Conservation (phyloP, 352 stramenopile genomes). For the Globisporangium camurandrum region DNA sequence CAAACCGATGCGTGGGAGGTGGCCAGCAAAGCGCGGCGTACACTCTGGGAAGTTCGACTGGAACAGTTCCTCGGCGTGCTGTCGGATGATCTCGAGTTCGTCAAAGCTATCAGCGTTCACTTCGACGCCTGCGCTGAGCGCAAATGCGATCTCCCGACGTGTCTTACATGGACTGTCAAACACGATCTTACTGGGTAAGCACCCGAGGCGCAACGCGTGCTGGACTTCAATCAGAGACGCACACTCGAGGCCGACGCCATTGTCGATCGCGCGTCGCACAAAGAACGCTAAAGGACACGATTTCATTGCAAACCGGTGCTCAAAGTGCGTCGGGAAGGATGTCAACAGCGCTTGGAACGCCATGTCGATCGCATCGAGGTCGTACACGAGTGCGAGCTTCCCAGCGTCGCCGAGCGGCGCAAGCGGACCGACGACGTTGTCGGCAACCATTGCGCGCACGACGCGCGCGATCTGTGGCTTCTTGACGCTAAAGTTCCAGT, state of each 20-base stretch:
- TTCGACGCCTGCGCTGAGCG: conserved; percentile 76
- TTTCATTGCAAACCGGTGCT: conserved; percentile 87
- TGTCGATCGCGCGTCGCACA: conserved; percentile 64
- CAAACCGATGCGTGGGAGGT: conserved; percentile 79
- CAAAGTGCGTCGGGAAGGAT: conserved; percentile 80
- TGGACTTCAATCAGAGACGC: conserved; percentile 81
- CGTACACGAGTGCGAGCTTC: conserved; percentile 76
- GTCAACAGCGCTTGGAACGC: conserved; percentile 70
- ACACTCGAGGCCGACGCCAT: conserved; percentile 71
- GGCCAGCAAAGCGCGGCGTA: conserved; percentile 43
- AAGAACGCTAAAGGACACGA: conserved; percentile 87
- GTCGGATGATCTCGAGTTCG: conserved; percentile 79
- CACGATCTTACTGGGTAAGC: conserved; percentile 70
- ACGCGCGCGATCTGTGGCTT: conserved; percentile 49
- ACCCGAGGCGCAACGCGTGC: conserved; percentile 67
- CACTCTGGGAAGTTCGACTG: conserved; percentile 69
- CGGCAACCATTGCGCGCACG: conserved; percentile 46
- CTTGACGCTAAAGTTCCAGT: conserved; percentile 75
- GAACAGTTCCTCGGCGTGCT: conserved; percentile 85
- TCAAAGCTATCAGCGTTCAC: conserved; percentile 91
- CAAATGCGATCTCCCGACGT: conserved; percentile 75
- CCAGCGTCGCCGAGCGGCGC: conserved; percentile 23
- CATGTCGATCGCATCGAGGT: conserved; percentile 81
- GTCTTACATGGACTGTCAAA: conserved; percentile 93
- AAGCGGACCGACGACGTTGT: conserved; percentile 26